A percentile compares a stretch with the other conserved stretches of the same genome.
phyloP scores from a whole-genome alignment of 78 protist genomes.

The Dictyostelium firmibasis region DNA sequence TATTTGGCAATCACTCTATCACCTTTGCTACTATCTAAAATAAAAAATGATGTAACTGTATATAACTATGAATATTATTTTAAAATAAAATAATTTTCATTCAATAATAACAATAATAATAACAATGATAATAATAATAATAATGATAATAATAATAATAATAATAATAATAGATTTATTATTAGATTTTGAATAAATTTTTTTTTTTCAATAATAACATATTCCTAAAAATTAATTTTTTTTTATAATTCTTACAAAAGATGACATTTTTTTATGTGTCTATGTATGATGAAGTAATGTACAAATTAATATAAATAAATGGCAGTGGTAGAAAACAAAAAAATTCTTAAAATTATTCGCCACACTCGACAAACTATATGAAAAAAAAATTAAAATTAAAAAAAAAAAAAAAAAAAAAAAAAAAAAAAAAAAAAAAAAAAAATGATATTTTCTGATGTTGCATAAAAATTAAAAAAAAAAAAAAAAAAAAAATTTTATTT shows the following conservation, averaged over 20 bases:
- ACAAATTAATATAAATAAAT: not conserved
- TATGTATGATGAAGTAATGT: not conserved
- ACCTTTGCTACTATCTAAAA: constrained; percentile 44
- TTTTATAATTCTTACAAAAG: not conserved
- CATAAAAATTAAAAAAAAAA: not conserved
- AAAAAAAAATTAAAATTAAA: too few species aligned
- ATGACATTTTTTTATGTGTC: not conserved
- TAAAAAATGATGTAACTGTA: constrained; percentile 18
- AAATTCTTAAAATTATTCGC: not conserved
- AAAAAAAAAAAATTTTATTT: not conserved
- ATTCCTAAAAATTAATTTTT: too few species aligned
- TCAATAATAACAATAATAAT: too few species aligned
- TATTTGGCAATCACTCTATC: constrained; percentile 33
- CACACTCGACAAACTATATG: not conserved
- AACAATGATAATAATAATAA: not conserved
- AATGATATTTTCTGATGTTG: not conserved
- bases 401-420: too few species aligned
- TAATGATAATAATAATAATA: not conserved
- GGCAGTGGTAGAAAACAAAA: not conserved
- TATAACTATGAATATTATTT: not conserved
- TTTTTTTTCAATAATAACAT: too few species aligned
- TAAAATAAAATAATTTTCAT: too few species aligned
- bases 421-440: not conserved
- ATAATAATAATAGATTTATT: too few species aligned
- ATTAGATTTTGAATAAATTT: too few species aligned